A percentile compares a stretch with the other conserved stretches of the same genome.
These are phyloP conservation scores for Darksidea phi DNA, from an alignment of 495 filamentous ascomycete species.

Conservation along the genomic window DNA sequence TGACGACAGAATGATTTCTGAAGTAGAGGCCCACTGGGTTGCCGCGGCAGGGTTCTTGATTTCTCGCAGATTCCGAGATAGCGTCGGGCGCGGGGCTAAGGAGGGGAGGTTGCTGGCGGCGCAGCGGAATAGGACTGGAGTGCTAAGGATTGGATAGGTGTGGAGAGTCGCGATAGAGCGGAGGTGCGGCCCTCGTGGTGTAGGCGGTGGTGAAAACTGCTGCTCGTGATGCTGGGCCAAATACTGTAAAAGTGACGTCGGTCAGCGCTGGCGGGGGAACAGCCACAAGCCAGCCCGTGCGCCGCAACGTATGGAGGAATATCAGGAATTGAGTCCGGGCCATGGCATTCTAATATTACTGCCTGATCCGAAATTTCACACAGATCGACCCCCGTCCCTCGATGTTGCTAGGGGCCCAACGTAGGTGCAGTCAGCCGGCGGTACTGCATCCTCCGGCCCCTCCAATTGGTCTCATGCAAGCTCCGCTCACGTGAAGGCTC, in stretches of 20 bases:
- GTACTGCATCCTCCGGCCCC: background rate
- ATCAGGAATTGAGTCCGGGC: background rate
- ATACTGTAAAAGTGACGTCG: slow-evolving; percentile 1
- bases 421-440: background rate
- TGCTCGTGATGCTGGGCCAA: background rate
- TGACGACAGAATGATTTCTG: slow-evolving; percentile 17
- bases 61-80: slow-evolving; percentile 21
- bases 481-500: background rate
- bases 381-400: too few species aligned
- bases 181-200: background rate
- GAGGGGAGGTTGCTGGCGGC: slow-evolving; percentile 1
- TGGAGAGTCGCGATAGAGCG: background rate
- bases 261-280: background rate
- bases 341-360: too few species aligned
- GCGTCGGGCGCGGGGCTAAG: background rate
- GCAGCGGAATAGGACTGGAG: background rate
- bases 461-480: background rate
- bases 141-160: background rate
- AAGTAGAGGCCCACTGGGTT: background rate
- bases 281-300: background rate
- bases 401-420: too few species aligned
- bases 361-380: background rate
- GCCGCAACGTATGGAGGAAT: background rate
- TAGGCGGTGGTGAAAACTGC: background rate
- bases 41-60: slow-evolving; percentile 5